phyloP scores from a whole-genome alignment of 2,329 filamentous ascomycete species.

The Teratosphaeria destructans region DNA sequence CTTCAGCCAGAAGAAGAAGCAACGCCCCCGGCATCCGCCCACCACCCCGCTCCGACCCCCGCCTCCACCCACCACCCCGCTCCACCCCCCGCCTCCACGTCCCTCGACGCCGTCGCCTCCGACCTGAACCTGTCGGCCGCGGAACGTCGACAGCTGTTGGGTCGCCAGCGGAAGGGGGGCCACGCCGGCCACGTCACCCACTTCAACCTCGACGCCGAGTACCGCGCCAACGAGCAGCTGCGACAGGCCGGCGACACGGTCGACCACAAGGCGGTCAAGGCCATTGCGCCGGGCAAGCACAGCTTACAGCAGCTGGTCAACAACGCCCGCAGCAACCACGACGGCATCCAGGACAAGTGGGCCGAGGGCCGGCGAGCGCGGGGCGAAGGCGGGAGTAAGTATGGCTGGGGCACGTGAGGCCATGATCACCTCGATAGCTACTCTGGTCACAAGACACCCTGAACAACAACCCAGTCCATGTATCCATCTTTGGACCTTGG shows the following conservation, averaged over 20 bases:
- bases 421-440: background rate
- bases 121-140: constrained; percentile 70
- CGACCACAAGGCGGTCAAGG: constrained; percentile 68
- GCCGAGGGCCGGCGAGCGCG: constrained; percentile 68
- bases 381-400: constrained; percentile 68
- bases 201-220: constrained; percentile 84
- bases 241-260: constrained; percentile 58
- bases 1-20: background rate
- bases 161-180: constrained; percentile 41
- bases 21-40: constrained; percentile 1
- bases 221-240: constrained; percentile 70
- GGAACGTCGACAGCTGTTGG: constrained; percentile 75
- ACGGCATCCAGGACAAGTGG: constrained; percentile 87
- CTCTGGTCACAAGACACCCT: no score
- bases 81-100: constrained; percentile 30
- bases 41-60: constrained; percentile 1
- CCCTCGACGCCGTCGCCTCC: constrained; percentile 60
- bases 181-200: constrained; percentile 61
- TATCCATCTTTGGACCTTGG: no score
- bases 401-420: constrained; percentile 47
- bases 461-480: no score
- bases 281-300: constrained; percentile 80
- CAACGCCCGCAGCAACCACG: constrained; percentile 69
- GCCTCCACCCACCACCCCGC: constrained; percentile 1
- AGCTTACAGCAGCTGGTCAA: constrained; percentile 79